Evolutionary conservation across 805 yeast species (phyloP), one percentile per base, ranked within the genome.

Genomic region (Jamesozyma spencerorum): DNA sequence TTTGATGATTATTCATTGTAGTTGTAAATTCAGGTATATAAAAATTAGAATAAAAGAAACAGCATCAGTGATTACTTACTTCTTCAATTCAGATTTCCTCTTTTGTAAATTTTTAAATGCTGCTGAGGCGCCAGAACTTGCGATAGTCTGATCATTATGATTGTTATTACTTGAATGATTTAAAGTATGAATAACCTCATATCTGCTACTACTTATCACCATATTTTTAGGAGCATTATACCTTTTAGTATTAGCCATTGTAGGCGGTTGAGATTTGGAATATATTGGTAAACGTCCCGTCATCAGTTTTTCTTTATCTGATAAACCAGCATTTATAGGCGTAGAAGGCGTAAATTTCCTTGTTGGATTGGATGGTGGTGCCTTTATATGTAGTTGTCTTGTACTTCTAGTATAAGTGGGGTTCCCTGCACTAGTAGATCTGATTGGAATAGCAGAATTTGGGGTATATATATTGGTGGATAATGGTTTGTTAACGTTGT

Each of bases 111-210:
- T 58, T 35, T 51, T 58, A 37, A 58, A 60, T 15, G 64, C 64
- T 5, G 64, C 64, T 17, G 58, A 55, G 2, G 64, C 64, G 30
- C 64, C 64, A 17, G 53, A 52, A 37, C 57, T 55, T 3, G 64
- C 64, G 17, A 46, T 52, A 17, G 36, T 38, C n/a, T 44, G 44
- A 11, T 47, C 45, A 19, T 33, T 24, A 34, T 39, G 43, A 29
- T 37, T 38, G 14, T 47, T 36, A n/a, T 42, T 34, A 3, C 41
- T 45, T 20, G 44, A 44, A 15, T 42, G 48, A 33, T 47, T 43
- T 34, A 57, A 36, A 5, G 60, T 46, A 37, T 52, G 48, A n/a
- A 60, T 41, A 5, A 58, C 63, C 32, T 60, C 63, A 39, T 50
- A 54, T 15, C 64, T 49, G 34, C 63, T 57, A 43, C 63, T 58